phyloP scores from a whole-genome alignment of 2,329 filamentous ascomycete genomes.

The Leptographium lundbergii region DNA sequence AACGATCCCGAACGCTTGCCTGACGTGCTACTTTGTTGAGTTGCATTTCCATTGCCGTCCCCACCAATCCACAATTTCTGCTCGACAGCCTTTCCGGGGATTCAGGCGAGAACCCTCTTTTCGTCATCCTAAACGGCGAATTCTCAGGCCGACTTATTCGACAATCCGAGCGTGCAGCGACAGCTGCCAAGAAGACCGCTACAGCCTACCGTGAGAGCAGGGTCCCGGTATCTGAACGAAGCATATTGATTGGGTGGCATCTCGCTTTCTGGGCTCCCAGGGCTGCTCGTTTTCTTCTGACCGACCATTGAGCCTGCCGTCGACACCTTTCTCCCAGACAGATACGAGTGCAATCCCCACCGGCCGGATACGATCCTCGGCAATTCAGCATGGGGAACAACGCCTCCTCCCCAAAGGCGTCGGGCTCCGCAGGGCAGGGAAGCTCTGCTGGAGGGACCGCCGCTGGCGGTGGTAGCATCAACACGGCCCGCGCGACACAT shows the following conservation, averaged over 20 bases:
- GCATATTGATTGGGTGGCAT: not conserved
- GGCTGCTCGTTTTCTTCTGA: not conserved
- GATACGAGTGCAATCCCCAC: not conserved
- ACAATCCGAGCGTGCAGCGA: not conserved
- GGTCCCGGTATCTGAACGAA: not conserved
- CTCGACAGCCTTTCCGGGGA: not conserved
- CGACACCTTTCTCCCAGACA: not conserved
- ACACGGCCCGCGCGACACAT: constrained; percentile 18
- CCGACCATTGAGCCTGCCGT: not conserved
- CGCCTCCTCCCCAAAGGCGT: constrained; percentile 26
- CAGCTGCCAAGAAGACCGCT: not conserved
- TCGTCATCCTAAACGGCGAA: not conserved
- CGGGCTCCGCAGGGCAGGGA: constrained; percentile 17
- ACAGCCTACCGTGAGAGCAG: not conserved
- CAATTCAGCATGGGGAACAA: constrained; percentile 30
- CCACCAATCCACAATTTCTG: not conserved
- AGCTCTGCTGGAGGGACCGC: not conserved
- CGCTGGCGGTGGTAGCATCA: constrained; percentile 15
- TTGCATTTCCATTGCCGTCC: not conserved
- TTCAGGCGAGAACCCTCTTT: not conserved
- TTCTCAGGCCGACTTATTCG: not conserved
- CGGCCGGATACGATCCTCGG: not conserved
- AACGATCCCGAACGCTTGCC: not conserved
- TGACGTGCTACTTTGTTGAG: not conserved
- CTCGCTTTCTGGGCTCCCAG: not conserved